Conservation (phyloP, 1,284 basidiomycete species). For the Fomitopsis betulina region DNA sequence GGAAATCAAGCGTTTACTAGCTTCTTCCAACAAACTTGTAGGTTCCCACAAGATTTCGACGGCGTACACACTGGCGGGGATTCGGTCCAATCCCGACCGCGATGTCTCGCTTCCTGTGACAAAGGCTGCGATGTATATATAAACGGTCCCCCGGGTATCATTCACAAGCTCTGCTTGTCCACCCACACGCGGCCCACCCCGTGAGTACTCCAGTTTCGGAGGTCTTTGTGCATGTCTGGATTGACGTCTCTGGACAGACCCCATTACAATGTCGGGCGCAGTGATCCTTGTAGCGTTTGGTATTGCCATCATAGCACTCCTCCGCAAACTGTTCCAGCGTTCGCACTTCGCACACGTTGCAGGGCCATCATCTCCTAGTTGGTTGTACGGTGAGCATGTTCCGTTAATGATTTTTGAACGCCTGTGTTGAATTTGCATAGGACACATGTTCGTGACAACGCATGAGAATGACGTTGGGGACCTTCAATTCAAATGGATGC, state of each 20-base stretch:
- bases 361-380: slow-evolving; percentile 16
- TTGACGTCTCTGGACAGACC: too few species aligned
- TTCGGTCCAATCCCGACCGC: too few species aligned
- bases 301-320: not conserved
- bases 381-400: slow-evolving; percentile 14
- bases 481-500: slow-evolving; percentile 24
- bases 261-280: not conserved
- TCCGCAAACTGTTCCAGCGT: slow-evolving; percentile 10
- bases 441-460: slow-evolving; percentile 19
- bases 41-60: too few species aligned
- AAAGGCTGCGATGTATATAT: not conserved
- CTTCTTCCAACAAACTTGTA: too few species aligned
- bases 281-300: not conserved
- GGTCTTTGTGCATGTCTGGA: too few species aligned
- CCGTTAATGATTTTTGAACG: not conserved
- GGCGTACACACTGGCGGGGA: too few species aligned
- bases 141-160: not conserved
- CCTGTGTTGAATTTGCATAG: slow-evolving; percentile 15
- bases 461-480: slow-evolving; percentile 28
- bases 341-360: slow-evolving; percentile 12
- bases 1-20: too few species aligned
- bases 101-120: not conserved
- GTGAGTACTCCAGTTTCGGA: too few species aligned
- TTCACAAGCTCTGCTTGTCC: not conserved
- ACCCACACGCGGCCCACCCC: not conserved